Percentiles rank a stretch among this genome's conserved stretches.
Conservation (phyloP, 768 basidiomycete genomes). For the Boletus barrowsii region DNA sequence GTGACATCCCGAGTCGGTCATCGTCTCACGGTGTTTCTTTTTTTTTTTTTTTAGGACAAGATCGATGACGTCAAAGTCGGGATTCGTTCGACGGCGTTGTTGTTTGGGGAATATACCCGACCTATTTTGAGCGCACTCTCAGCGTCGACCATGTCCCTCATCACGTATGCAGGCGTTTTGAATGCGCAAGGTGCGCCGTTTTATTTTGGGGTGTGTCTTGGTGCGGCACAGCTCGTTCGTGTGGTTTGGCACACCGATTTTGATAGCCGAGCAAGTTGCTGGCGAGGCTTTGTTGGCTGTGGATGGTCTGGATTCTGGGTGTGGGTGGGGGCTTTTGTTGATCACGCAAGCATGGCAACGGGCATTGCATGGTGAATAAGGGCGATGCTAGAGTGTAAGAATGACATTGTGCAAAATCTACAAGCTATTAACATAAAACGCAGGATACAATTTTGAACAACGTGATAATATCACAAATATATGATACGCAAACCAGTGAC, state of each 20-base stretch:
- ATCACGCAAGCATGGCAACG: constrained; percentile 46
- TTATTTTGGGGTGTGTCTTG: constrained; percentile 73
- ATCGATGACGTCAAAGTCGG: constrained; percentile 81
- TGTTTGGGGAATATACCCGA: constrained; percentile 78
- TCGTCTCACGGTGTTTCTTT: neutral
- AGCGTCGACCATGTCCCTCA: constrained; percentile 63
- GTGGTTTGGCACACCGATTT: constrained; percentile 76
- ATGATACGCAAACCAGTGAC: neutral
- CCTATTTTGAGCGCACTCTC: constrained; percentile 76
- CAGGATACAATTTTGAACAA: neutral
- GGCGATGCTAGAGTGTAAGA: too few relatives aligned
- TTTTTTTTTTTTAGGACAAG: constrained; percentile 76
- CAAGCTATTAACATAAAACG: neutral
- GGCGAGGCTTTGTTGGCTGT: constrained; percentile 85
- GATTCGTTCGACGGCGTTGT: constrained; percentile 91
- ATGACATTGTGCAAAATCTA: neutral
- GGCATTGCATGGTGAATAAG: constrained; percentile 3
- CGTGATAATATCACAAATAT: neutral
- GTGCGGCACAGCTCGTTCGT: constrained; percentile 72
- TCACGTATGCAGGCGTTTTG: constrained; percentile 77
- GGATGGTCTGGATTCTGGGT: constrained; percentile 88
- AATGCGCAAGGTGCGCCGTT: constrained; percentile 77
- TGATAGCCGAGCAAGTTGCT: constrained; percentile 73
- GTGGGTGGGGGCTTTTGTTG: constrained; percentile 75
- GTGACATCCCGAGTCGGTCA: neutral